These are phyloP conservation scores for Cyberlindnera lachancei DNA, from an alignment of 805 yeast species.

Conservation along the genomic window DNA sequence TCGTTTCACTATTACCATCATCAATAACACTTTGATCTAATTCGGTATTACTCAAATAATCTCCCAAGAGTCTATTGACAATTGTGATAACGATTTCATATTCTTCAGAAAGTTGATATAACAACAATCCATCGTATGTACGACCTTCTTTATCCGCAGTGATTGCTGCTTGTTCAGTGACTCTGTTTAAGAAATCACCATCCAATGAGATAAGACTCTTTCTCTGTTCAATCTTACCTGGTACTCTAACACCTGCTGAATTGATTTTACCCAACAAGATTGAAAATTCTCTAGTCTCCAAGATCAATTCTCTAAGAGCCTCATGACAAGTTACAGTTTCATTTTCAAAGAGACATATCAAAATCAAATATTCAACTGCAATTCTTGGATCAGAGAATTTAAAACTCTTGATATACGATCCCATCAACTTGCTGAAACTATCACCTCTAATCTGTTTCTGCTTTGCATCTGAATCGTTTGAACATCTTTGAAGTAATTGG, in stretches of 20 bases:
- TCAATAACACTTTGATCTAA: slow-evolving; percentile 41
- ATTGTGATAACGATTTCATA: slow-evolving; percentile 71
- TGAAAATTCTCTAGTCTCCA: slow-evolving; percentile 79
- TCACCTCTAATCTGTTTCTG: slow-evolving; percentile 27
- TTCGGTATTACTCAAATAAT: slow-evolving; percentile 64
- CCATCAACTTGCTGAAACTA: slow-evolving; percentile 59
- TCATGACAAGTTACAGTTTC: slow-evolving; percentile 62
- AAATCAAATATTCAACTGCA: slow-evolving; percentile 82
- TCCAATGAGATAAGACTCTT: slow-evolving; percentile 57
- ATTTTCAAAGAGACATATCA: slow-evolving; percentile 49
- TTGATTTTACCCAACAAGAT: slow-evolving; percentile 77
- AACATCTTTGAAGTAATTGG: slow-evolving; percentile 59
- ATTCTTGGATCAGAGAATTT: slow-evolving; percentile 80
- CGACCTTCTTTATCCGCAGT: slow-evolving; percentile 91
- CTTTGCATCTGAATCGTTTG: slow-evolving; percentile 26
- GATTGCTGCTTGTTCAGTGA: slow-evolving; percentile 78
- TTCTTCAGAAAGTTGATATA: slow-evolving; percentile 85
- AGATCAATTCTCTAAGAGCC: slow-evolving; percentile 73
- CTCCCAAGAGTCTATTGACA: slow-evolving; percentile 72
- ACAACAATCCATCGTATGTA: slow-evolving; percentile 71
- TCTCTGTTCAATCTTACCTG: slow-evolving; percentile 81
- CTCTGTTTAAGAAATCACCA: slow-evolving; percentile 54
- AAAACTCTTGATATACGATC: slow-evolving; percentile 76
- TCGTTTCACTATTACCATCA: slow-evolving; percentile 36
- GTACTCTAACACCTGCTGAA: slow-evolving; percentile 66